phyloP scores from a whole-genome alignment of 805 yeast genomes.

The Schwanniomyces yamadae region DNA sequence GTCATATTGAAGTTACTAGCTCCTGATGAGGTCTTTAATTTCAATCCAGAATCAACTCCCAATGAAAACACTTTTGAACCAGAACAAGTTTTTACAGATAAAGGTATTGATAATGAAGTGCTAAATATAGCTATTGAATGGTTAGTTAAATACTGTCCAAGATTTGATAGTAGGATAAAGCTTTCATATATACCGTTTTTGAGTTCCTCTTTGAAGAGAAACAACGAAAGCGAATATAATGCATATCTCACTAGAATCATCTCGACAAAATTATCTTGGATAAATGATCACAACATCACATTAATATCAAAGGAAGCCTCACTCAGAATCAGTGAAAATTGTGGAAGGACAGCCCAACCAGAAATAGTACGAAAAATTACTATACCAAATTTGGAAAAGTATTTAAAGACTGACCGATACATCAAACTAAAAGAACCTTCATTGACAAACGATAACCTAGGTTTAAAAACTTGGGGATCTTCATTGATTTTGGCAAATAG shows the following conservation, averaged over 20 bases:
- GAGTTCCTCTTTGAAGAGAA: constrained; percentile 25
- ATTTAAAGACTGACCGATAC: constrained; percentile 15
- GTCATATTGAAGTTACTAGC: constrained; percentile 48
- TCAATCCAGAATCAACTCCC: constrained; percentile 23
- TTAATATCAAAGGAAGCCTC: constrained; percentile 57
- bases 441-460: constrained; percentile 80
- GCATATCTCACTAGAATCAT: constrained; percentile 49
- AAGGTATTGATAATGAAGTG: constrained; percentile 24
- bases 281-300: constrained; percentile 33
- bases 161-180: constrained; percentile 21
- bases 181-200: constrained; percentile 25
- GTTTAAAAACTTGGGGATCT: constrained; percentile 96
- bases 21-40: constrained; percentile 52
- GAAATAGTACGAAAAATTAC: constrained; percentile 59
- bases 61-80: constrained; percentile 6
- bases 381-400: constrained; percentile 34
- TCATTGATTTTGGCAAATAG: constrained; percentile 66
- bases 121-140: constrained; percentile 39
- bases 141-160: constrained; percentile 39
- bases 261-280: constrained; percentile 50
- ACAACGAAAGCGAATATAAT: constrained; percentile 38
- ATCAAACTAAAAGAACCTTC: constrained; percentile 73
- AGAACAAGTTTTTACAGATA: constrained; percentile 29
- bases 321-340: constrained; percentile 68
- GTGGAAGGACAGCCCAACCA: constrained; percentile 85